Base-by-base conservation (phyloP, 2,329 filamentous ascomycete species). In the Exophiala aquamarina region DNA sequence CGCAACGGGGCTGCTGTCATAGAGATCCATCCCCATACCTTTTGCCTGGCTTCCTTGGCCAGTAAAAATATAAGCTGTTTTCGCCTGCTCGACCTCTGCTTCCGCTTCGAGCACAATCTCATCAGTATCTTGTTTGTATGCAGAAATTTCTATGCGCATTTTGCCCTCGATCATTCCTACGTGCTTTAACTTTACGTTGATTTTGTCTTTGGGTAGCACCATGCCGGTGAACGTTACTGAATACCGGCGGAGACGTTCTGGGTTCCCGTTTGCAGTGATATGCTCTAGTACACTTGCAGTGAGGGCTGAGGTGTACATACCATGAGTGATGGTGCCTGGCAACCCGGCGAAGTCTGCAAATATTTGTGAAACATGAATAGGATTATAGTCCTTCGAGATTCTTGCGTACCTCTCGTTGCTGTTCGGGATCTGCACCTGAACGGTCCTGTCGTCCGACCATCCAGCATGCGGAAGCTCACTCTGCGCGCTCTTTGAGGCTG, bases 11-110 rank as follows among this genome's bases (percentile, higher is more conserved):
- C 59, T 65, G 1, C 49, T 52, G 10, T 55, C 61, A 39, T 71
- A 71, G n/a, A 72, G 54, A n/a, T 65, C 64, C 68, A 71, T 71
- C 1, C 70, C 70, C 70, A 72, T 73, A 8, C 57, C 59, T 13
- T 60, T 49, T 36, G 62, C 59, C 48, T 71, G 69, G 29, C 62
- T 66, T 4, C 70, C 70, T 47, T 73, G 70, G 1, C 70, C 70
- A 6, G 66, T 69, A 45, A 73, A 73, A 10, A 71, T 34, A 38
- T 66, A 67, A 1, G 66, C 63, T 3, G 69, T 68, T 2, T 45
- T 44, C 3, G 53, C 52, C 28, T 63, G 66, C 41, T 64, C 65
- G 33, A 65, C 54, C 39, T 61, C 57, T 14, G 59, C 61, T 35
- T 62, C 58, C 1, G 55, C 65, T 13, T 48, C 42, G 2, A 69